Evolutionary conservation across 371 early-diverging fungal genomes (phyloP), one percentile per base, ranked within the genome.

Genomic region (Mortierella sp.): DNA sequence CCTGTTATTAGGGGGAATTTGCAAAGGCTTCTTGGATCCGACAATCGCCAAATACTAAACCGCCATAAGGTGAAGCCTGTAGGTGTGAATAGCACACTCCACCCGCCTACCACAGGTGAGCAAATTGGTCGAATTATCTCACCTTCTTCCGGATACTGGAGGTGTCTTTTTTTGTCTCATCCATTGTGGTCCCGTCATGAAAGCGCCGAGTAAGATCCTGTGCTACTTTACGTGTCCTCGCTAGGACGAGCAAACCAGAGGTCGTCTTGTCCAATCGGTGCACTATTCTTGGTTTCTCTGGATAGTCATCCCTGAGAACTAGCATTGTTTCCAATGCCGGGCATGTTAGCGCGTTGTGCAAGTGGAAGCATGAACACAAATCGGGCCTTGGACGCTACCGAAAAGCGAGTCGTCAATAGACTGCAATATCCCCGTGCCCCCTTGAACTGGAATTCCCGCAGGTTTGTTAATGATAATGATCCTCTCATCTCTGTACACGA

Each of bases 231-330:
- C 72, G 56, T 39, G 66, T 71, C 52, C 67, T 65, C 4, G 66
- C 72, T 10, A 66, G 19, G n/a, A 66, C 34, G 28, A 71, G 41
- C n/a, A 71, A 8, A 9, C 72, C 72, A 16, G 72, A 61, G 0
- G 72, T 71, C 14, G 72, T 66, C 62, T 29, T 57, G 49, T 71
- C 72, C 24, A 71, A 27, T 4, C 72, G 24, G 19, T 71, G 72
- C 19, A 71, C 72, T n/a, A 71, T 40, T 17, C 67, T 43, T 9
- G 72, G 72, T 27, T 53, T 50, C 2, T 65, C 57, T 19, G 34
- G 44, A 22, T 49, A 57, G 3, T 12, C 48, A 13, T 49, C 51
- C 21, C 61, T 60, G 1, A 71, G 45, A n/a, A 52, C 66, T 71
- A 37, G n/a, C 22, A 19, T n/a, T n/a, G n/a, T n/a, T n/a, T n/a